A percentile compares a stretch with the other conserved stretches of the same genome.
phyloP scores from a whole-genome alignment of 148 eudicot species.

The Tetragonia tetragonoides region DNA sequence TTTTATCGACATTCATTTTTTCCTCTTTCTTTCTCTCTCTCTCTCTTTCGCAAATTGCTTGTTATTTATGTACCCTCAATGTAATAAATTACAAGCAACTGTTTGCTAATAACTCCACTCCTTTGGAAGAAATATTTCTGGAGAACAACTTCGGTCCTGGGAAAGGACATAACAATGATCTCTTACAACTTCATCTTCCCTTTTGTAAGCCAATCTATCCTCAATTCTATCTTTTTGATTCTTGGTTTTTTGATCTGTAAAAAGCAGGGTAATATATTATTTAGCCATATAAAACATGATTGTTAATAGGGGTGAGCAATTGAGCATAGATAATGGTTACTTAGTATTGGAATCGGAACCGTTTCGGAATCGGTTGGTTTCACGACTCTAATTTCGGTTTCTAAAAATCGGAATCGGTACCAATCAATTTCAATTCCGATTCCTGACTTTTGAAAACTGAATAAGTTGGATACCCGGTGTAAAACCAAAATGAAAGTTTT shows the following conservation, averaged over 20 bases:
- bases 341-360: too few species aligned
- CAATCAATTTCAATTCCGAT: too few species aligned
- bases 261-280: not conserved
- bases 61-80: slow-evolving; percentile 7
- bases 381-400: too few species aligned
- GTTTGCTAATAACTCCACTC: slow-evolving; percentile 66
- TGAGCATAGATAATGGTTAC: too few species aligned
- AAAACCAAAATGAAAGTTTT: too few species aligned
- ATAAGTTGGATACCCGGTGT: too few species aligned
- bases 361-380: too few species aligned
- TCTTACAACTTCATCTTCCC: slow-evolving; percentile 25
- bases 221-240: slow-evolving; percentile 3
- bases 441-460: too few species aligned
- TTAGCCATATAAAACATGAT: too few species aligned
- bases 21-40: not conserved
- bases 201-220: slow-evolving; percentile 16
- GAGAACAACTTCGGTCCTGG: slow-evolving; percentile 34
- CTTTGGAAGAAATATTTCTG: slow-evolving; percentile 66
- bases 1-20: not conserved
- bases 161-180: slow-evolving; percentile 27
- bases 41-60: not conserved
- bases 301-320: too few species aligned
- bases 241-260: slow-evolving; percentile 28
- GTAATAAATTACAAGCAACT: not conserved
- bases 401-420: too few species aligned